Conservation (phyloP, 371 early-diverging fungal genomes). For the Saksenaea vasiformis region DNA sequence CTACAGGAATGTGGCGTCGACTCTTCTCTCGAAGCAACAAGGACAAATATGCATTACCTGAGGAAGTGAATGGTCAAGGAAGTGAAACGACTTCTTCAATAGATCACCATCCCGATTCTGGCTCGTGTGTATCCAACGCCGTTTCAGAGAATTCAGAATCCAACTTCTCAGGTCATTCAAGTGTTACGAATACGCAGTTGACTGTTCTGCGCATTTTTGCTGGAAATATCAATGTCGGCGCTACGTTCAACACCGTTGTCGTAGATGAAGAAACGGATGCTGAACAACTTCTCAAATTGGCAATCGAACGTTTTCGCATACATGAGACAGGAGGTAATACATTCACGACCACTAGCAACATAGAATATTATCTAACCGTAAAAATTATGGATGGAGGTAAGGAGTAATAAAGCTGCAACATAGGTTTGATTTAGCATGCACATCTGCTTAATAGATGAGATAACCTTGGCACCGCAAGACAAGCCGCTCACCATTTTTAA, state of each 20-base stretch:
- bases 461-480: slow-evolving; percentile 54
- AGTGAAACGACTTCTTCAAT: neutral
- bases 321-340: neutral
- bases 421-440: neutral
- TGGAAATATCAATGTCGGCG: slow-evolving; percentile 54
- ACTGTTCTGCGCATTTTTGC: slow-evolving; percentile 45
- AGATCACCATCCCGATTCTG: neutral
- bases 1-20: slow-evolving; percentile 22
- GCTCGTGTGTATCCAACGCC: neutral
- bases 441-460: slow-evolving; percentile 44
- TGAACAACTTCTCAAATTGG: slow-evolving; percentile 43
- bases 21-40: slow-evolving; percentile 40
- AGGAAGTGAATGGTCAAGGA: neutral
- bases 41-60: neutral
- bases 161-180: neutral
- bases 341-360: slow-evolving; percentile 17
- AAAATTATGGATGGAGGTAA: slow-evolving; percentile 63
- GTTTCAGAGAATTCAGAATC: neutral
- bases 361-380: slow-evolving; percentile 63
- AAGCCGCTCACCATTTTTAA: slow-evolving; percentile 64
- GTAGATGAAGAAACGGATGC: slow-evolving; percentile 43
- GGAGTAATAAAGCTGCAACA: neutral
- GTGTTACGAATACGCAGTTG: slow-evolving; percentile 20
- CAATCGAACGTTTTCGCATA: slow-evolving; percentile 51
- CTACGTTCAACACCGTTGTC: slow-evolving; percentile 56